These are phyloP conservation scores for Lyophyllum decastes DNA, from an alignment of 768 basidiomycete species.

Conservation along the genomic window DNA sequence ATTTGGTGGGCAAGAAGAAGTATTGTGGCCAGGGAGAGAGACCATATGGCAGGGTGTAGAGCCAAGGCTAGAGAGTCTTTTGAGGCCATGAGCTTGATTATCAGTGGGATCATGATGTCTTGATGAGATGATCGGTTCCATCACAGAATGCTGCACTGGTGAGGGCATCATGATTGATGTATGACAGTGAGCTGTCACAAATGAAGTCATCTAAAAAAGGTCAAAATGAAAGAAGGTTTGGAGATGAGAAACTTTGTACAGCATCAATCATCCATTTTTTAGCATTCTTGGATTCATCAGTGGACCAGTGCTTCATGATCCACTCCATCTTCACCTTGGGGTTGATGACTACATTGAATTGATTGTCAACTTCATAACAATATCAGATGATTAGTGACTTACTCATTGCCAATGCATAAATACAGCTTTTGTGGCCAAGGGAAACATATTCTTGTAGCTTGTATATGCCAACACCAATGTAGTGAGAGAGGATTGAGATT, in stretches of 20 bases:
- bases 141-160: neutral
- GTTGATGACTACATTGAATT: constrained; percentile 19
- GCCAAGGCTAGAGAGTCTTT: neutral
- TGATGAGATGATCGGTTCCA: neutral
- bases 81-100: neutral
- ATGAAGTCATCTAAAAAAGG: neutral
- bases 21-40: neutral
- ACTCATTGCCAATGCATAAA: constrained; percentile 34
- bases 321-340: constrained; percentile 18
- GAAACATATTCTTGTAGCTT: too few relatives aligned
- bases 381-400: neutral
- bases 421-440: constrained; percentile 19
- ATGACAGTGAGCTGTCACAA: neutral
- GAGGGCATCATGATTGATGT: neutral
- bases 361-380: neutral
- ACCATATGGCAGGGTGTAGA: neutral
- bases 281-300: constrained; percentile 7
- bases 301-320: constrained; percentile 13
- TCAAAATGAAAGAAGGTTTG: neutral
- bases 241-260: constrained; percentile 8
- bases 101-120: neutral
- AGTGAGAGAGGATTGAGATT: constrained; percentile 23
- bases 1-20: neutral
- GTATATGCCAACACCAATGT: constrained; percentile 22
- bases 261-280: constrained; percentile 17